Evolutionary conservation across 2,329 filamentous ascomycete genomes (phyloP), one percentile per base, ranked within the genome.

Genomic region (Trichocomaceae sp.): DNA sequence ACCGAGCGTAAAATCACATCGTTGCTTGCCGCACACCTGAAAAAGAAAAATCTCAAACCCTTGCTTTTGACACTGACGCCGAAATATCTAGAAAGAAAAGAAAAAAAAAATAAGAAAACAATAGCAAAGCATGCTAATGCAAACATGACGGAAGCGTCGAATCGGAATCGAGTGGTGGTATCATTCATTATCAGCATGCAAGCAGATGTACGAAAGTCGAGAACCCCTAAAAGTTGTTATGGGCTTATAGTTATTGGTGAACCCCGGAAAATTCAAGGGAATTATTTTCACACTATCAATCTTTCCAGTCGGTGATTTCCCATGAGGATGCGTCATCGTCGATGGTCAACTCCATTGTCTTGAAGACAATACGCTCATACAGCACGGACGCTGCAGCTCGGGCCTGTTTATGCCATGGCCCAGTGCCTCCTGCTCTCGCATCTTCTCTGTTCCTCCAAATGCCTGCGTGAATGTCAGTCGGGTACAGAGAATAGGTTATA

Each of bases 291-390:
- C n/a, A n/a, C n/a, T 9, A 42, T 49, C 49, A 17, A 33, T 52
- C 37, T 10, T 13, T 52, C 54, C 54, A 56, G 37, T 80, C 75
- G 39, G 72, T 72, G 59, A 89, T 78, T 50, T 80, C 76, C 84
- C 87, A 93, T 45, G 73, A 77, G 59, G 77, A 69, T 37, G 80
- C 82, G 17, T 80, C 81, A 64, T 92, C 84, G 22, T 78, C 76
- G 59, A 96, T 80, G 35, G 82, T 80, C 64, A 95, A 68, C 50
- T 77, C 77, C 65, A 81, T 74, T 55, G 81, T 81, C 63, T 85
- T 79, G 60, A 87, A 83, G 64, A 87, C 84, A 64, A 90, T 88
- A 57, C 77, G 77, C 80, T 86, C 68, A 59, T 79, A 79, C 62
- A 77, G 64, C 17, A 74, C 69, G 8, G 69, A 61, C 7, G 76